Conservation (phyloP, 2,329 filamentous ascomycete species). For the Penicillium polonicum region DNA sequence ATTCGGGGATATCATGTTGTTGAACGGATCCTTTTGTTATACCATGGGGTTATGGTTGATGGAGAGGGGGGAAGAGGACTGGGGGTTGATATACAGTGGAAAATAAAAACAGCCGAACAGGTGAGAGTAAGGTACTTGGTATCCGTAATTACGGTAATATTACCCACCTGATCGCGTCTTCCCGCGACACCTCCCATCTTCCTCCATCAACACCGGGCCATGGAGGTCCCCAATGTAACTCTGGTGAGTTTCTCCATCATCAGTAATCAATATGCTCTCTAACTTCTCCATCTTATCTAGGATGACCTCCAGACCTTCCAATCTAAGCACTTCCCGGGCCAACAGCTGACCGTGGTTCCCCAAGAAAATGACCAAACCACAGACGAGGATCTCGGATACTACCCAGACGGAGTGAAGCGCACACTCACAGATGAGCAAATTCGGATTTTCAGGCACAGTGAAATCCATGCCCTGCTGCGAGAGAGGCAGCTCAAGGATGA, state of each 20-base stretch:
- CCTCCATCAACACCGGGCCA: conserved; percentile 7
- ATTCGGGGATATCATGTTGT: too few species aligned
- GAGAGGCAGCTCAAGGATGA: conserved; percentile 42
- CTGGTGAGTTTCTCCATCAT: conserved; percentile 26
- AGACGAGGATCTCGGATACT: conserved; percentile 72
- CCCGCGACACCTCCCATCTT: conserved; percentile 3
- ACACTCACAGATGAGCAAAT: conserved; percentile 91
- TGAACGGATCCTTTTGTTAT: too few species aligned
- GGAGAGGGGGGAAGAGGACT: too few species aligned
- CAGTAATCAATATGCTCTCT: background rate
- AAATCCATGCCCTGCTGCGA: conserved; percentile 70
- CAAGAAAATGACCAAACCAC: conserved; percentile 28
- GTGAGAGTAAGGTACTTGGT: background rate
- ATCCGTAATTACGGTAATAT: conserved; percentile 7
- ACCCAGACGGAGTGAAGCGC: conserved; percentile 79
- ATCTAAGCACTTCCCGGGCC: conserved; percentile 55
- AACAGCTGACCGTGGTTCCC: conserved; percentile 5
- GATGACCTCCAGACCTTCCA: conserved; percentile 61
- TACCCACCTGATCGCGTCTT: conserved; percentile 12
- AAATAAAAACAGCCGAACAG: too few species aligned
- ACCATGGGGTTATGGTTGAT: too few species aligned
- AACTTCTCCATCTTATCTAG: conserved; percentile 37
- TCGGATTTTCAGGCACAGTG: conserved; percentile 83
- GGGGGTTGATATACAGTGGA: too few species aligned
- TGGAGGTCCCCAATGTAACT: conserved; percentile 38